A percentile compares a stretch with the other conserved stretches of the same genome.
These are phyloP conservation scores for Sporothrix luriei DNA, from an alignment of 2,329 filamentous ascomycete genomes.

Conservation along the genomic window DNA sequence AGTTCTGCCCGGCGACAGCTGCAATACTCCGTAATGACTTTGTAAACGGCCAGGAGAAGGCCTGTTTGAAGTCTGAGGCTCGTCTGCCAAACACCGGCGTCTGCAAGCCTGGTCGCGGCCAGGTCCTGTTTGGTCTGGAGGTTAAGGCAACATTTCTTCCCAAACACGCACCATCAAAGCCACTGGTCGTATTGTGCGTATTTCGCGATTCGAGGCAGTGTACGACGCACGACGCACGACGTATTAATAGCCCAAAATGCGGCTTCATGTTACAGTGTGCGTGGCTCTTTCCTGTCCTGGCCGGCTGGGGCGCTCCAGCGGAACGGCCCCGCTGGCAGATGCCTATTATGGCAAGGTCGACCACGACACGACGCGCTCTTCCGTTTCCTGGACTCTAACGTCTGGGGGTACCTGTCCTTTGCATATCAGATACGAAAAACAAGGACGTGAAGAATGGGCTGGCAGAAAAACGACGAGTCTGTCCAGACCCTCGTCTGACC, in stretches of 20 bases:
- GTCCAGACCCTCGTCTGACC: no score
- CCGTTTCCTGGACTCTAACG: neutral
- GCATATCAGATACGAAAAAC: neutral
- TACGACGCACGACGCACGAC: no score
- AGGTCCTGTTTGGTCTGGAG: neutral
- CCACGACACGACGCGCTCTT: neutral
- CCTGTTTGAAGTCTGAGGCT: constrained; percentile 15
- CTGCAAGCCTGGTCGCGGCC: neutral
- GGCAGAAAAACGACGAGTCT: no score
- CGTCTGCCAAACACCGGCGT: neutral
- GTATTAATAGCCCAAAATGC: neutral
- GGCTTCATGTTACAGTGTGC: neutral
- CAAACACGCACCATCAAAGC: no score
- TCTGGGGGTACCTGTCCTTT: neutral
- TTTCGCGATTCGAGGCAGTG: neutral
- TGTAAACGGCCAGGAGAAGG: neutral
- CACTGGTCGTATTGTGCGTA: neutral
- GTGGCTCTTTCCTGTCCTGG: neutral
- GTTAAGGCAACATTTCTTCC: neutral
- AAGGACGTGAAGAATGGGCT: no score
- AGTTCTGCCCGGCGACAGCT: no score
- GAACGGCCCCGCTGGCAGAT: neutral
- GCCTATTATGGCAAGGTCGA: neutral
- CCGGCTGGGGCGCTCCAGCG: neutral
- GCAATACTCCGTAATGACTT: no score